Percentiles rank a stretch among this genome's conserved stretches.
Conservation (phyloP, 768 basidiomycete species). For the Pisolithus tinctorius region DNA sequence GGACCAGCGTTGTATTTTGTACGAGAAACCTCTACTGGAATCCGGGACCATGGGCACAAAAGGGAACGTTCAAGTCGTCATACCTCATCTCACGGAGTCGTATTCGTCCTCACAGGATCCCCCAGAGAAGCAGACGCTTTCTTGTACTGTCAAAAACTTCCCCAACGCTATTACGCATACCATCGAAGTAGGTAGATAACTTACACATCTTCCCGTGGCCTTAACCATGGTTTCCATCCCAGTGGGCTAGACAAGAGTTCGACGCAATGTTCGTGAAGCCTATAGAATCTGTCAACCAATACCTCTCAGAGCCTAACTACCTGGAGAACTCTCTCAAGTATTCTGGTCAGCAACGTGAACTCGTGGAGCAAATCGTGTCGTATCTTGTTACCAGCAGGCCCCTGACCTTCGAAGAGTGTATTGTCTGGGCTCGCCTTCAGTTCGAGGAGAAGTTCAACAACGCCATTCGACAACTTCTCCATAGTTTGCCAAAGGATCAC, state of each 20-base stretch:
- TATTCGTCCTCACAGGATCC: slow-evolving; percentile 98
- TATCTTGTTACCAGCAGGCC: slow-evolving; percentile 92
- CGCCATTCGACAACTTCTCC: slow-evolving; percentile 86
- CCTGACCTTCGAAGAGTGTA: slow-evolving; percentile 94
- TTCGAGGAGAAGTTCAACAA: slow-evolving; percentile 94
- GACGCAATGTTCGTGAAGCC: slow-evolving; percentile 93
- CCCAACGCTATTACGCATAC: slow-evolving; percentile 97
- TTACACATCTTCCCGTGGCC: not conserved
- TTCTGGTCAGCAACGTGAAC: slow-evolving; percentile 86
- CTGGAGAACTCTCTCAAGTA: slow-evolving; percentile 86
- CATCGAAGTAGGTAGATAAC: slow-evolving; percentile 62
- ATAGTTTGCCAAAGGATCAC: slow-evolving; percentile 92
- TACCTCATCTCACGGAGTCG: slow-evolving; percentile 92
- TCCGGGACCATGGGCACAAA: slow-evolving; percentile 98
- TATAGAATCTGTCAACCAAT: slow-evolving; percentile 88
- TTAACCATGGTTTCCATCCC: slow-evolving; percentile 7
- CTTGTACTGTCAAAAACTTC: slow-evolving; percentile 98
- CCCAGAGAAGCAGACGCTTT: slow-evolving; percentile 94
- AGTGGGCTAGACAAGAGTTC: slow-evolving; percentile 95
- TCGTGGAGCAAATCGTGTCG: slow-evolving; percentile 80
- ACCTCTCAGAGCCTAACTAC: slow-evolving; percentile 95
- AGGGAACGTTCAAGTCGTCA: slow-evolving; percentile 92
- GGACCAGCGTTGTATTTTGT: slow-evolving; percentile 97
- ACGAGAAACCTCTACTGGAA: slow-evolving; percentile 90
- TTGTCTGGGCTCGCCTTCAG: slow-evolving; percentile 91